Conservation (phyloP, 73 alveolate species). For the Urostyla sp. region DNA sequence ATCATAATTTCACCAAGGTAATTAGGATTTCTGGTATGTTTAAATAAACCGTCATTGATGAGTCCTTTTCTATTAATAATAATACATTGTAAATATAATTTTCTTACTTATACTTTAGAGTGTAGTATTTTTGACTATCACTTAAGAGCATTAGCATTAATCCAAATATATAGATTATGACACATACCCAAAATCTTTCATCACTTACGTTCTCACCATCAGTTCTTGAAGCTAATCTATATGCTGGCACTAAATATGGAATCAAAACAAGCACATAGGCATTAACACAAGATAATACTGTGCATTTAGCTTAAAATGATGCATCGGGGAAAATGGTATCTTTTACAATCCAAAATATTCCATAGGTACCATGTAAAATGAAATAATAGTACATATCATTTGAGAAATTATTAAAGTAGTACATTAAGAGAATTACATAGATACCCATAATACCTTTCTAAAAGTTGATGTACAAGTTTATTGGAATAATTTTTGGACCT, state of each 20-base stretch:
- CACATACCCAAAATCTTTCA: conserved; percentile 39
- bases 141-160: conserved; percentile 70
- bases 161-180: conserved; percentile 63
- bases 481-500: conserved; percentile 70
- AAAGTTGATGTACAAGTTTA: conserved; percentile 69
- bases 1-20: conserved; percentile 94
- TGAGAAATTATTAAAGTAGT: conserved; percentile 86
- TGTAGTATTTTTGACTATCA: conserved; percentile 76
- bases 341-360: conserved; percentile 92
- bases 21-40: conserved; percentile 91
- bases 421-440: conserved; percentile 78
- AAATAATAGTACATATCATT: conserved; percentile 92
- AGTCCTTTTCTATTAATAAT: conserved; percentile 74
- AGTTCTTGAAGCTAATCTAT: conserved; percentile 54
- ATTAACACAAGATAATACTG: conserved; percentile 59
- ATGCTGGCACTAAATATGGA: conserved; percentile 74
- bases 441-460: conserved; percentile 73
- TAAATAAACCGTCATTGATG: conserved; percentile 86
- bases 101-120: conserved; percentile 53
- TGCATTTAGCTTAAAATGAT: conserved; percentile 70
- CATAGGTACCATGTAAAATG: conserved; percentile 94
- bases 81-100: conserved; percentile 60
- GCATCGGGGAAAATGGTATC: conserved; percentile 94
- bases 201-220: conserved; percentile 61
- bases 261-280: conserved; percentile 58